Evolutionary conservation across 2,329 filamentous ascomycete genomes (phyloP).

Genomic region (Escovopsis sp.): DNA sequence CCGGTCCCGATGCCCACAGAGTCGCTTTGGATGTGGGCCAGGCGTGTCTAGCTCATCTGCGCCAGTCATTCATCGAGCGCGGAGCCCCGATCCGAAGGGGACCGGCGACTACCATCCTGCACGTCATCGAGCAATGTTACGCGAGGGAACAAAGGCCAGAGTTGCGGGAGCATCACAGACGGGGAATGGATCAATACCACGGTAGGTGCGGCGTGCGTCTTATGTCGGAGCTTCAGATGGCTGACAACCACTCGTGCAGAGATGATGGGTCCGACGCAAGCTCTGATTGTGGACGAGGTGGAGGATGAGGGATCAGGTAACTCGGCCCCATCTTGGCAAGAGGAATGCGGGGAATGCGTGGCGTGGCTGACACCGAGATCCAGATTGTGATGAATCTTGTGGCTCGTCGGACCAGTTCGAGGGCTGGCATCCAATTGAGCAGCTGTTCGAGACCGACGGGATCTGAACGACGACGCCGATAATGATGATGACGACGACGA

Average conservation of each 20-base stretch:
- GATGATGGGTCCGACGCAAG: constrained; percentile 34
- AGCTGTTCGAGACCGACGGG: constrained; percentile 23
- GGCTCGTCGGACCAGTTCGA: constrained; percentile 41
- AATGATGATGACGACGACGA: no score
- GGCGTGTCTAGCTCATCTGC: constrained; percentile 30
- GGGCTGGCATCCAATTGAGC: constrained; percentile 27
- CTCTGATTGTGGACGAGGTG: constrained; percentile 40
- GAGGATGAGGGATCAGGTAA: constrained; percentile 47
- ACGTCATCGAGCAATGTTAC: constrained; percentile 18
- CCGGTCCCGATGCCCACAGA: no score
- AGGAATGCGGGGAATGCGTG: no score
- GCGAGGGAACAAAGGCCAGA: no score
- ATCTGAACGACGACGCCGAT: constrained; percentile 6
- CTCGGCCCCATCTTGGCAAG: constrained; percentile 14
- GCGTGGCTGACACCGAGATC: constrained; percentile 8
- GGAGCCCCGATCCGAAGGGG: constrained; percentile 27
- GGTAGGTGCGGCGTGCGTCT: background rate
- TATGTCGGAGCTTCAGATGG: background rate
- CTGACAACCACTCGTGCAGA: constrained; percentile 12
- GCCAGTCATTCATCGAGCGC: constrained; percentile 30
- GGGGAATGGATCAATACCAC: no score
- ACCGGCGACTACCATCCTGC: constrained; percentile 26
- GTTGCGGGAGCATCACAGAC: no score
- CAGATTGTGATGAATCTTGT: constrained; percentile 41
- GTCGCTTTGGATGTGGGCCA: constrained; percentile 27